Base-by-base conservation (phyloP, 1,284 basidiomycete genomes). In the Agaricales sp. region DNA sequence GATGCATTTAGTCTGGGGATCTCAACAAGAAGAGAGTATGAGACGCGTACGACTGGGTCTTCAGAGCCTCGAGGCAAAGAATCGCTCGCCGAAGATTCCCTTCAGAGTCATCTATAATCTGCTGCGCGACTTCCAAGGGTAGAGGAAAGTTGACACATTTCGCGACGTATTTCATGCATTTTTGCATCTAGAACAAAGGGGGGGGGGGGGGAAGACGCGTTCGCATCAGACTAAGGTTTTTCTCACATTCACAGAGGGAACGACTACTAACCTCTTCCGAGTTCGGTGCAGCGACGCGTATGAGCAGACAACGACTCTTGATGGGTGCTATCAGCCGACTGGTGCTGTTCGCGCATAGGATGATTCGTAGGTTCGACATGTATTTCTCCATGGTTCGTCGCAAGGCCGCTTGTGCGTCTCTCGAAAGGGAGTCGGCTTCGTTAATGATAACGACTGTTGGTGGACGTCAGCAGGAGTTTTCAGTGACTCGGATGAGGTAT, bases 331-430 rank as follows among this genome's bases (percentile, higher is more conserved):
- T 99, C 54, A 99, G 87, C 58, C 89, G 88, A 61, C 88, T 90
- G 2, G 96, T 98, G 62, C 90, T 94, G 66, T 92, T 96, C n/a
- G 95, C 92, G 64, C 95, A 98, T 11, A 99, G 78, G 58, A 99
- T 95, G 56, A 99, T 82, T 44, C 96, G 83, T 78, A 99, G 79
- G 64, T 98, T 99, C 45, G 82, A 83, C 89, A 97, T 98, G 72
- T 97, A 99, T 66, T 98, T 95, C 61, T 99, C 95, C 95, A 99
- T 99, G 2, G 95, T 99, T 51, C 96, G 78, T 59, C 96, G 85
- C 41, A 99, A 75, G 3, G 95, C 95, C 1, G 95, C 93, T 71
- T 99, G 95, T 0, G 95, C 95, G 68, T 99, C 95, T 55, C 94
- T 83, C 12, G 92, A 85, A 44, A 99, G 77, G 0, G 89, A 83